Evolutionary conservation across 2,329 filamentous ascomycete genomes (phyloP).

Genomic region (Botrytis paeoniae): DNA sequence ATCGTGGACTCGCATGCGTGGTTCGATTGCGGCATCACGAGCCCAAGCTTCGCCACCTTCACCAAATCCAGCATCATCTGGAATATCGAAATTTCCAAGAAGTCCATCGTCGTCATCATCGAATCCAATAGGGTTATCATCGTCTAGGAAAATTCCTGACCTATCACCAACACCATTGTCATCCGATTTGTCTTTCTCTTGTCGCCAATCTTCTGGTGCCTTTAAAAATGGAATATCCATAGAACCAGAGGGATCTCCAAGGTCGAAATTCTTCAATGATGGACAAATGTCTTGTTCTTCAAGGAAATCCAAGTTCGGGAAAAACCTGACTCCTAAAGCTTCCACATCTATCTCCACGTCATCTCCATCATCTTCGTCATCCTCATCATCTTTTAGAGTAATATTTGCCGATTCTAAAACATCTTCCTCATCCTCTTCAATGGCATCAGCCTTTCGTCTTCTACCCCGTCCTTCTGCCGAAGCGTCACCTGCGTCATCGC

Average conservation of each 20-base stretch:
- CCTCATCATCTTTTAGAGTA: slow-evolving; percentile 43
- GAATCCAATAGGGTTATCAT: slow-evolving; percentile 79
- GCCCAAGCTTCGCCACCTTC: slow-evolving; percentile 97
- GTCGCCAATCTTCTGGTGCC: slow-evolving; percentile 79
- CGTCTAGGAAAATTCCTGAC: slow-evolving; percentile 81
- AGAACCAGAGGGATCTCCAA: slow-evolving; percentile 80
- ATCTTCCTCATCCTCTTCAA: slow-evolving; percentile 46
- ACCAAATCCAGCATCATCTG: slow-evolving; percentile 76
- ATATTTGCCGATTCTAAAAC: slow-evolving; percentile 40
- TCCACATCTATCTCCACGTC: slow-evolving; percentile 77
- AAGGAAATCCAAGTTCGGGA: slow-evolving; percentile 72
- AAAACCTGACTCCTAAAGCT: slow-evolving; percentile 74
- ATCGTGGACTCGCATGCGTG: slow-evolving; percentile 78
- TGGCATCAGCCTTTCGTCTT: slow-evolving; percentile 59
- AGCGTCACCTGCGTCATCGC: slow-evolving; percentile 70
- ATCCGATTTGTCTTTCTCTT: slow-evolving; percentile 61
- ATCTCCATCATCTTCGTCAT: slow-evolving; percentile 47
- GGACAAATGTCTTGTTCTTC: slow-evolving; percentile 92
- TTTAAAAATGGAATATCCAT: slow-evolving; percentile 91
- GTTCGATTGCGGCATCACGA: slow-evolving; percentile 79
- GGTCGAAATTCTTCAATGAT: slow-evolving; percentile 88
- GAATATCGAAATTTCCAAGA: slow-evolving; percentile 67
- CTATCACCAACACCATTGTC: slow-evolving; percentile 57
- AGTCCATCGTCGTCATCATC: slow-evolving; percentile 71
- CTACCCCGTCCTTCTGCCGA: slow-evolving; percentile 39